Evolutionary conservation across 306 rosid species (phyloP).

Genomic region (Lotus japonicus): DNA sequence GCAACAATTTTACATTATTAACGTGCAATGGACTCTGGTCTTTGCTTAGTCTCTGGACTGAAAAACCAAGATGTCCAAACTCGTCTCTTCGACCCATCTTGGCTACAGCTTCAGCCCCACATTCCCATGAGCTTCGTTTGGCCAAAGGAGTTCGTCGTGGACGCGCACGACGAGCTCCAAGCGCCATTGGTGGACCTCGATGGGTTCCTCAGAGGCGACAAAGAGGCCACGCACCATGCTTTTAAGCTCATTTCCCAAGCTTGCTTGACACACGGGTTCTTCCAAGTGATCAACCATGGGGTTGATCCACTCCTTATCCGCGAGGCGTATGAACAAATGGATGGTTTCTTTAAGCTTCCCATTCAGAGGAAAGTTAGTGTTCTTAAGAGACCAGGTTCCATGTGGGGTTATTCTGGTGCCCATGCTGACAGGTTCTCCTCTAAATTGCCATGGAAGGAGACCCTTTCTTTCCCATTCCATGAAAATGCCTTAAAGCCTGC

Average conservation of each 20-base stretch:
- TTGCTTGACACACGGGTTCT: constrained; percentile 55
- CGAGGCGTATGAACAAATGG: constrained; percentile 34
- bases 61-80: constrained; percentile 8
- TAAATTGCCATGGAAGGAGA: constrained; percentile 76
- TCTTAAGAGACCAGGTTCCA: constrained; percentile 9
- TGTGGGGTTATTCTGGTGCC: constrained; percentile 63
- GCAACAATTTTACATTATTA: background rate
- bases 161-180: constrained; percentile 34
- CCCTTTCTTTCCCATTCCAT: constrained; percentile 50
- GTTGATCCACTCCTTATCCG: constrained; percentile 30
- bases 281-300: constrained; percentile 65
- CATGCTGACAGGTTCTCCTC: constrained; percentile 60
- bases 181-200: constrained; percentile 48
- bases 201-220: constrained; percentile 49
- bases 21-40: constrained; percentile 14
- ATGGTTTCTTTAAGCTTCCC: constrained; percentile 44
- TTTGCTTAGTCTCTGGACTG: background rate
- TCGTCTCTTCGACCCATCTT: constrained; percentile 21
- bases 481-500: constrained; percentile 10
- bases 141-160: constrained; percentile 40
- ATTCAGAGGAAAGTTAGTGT: constrained; percentile 21
- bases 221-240: constrained; percentile 23
- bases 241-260: constrained; percentile 32
- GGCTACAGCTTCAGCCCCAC: constrained; percentile 25
- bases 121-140: constrained; percentile 45